Evolutionary conservation across 208 protist genomes (phyloP).

Genomic region (Leishmania amazonensis): DNA sequence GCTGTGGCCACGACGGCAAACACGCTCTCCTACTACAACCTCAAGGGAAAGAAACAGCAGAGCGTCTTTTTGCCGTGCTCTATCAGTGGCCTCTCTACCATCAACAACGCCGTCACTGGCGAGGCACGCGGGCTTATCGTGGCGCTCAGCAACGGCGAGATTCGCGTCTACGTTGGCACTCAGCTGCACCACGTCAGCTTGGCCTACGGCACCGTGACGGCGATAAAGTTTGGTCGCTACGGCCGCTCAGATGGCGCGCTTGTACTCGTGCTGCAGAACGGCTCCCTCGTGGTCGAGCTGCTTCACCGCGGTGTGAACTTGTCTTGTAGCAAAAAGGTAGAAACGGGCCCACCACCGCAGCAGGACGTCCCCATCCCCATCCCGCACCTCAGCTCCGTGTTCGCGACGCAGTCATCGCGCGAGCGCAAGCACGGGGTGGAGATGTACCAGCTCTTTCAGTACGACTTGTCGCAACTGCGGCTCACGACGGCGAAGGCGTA

Average conservation of each 20-base stretch:
- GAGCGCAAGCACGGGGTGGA: slow-evolving; percentile 84
- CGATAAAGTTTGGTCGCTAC: slow-evolving; percentile 92
- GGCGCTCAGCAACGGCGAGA: slow-evolving; percentile 87
- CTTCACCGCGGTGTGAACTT: slow-evolving; percentile 88
- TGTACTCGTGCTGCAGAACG: slow-evolving; percentile 85
- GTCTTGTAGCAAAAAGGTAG: slow-evolving; percentile 24
- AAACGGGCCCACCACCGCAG: slow-evolving; percentile 80
- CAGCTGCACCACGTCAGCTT: slow-evolving; percentile 81
- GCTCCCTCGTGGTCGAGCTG: slow-evolving; percentile 92
- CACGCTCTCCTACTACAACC: slow-evolving; percentile 90
- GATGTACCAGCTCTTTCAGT: slow-evolving; percentile 94
- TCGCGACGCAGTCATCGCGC: slow-evolving; percentile 92
- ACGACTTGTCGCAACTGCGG: slow-evolving; percentile 90
- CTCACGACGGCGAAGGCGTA: slow-evolving; percentile 90
- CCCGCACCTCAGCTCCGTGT: slow-evolving; percentile 93
- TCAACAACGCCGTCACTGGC: slow-evolving; percentile 60
- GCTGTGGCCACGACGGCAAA: slow-evolving; percentile 89
- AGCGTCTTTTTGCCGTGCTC: slow-evolving; percentile 72
- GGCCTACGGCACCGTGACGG: slow-evolving; percentile 75
- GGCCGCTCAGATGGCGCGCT: slow-evolving; percentile 92
- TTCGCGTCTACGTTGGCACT: slow-evolving; percentile 93
- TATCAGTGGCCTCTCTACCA: slow-evolving; percentile 71
- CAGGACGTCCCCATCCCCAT: slow-evolving; percentile 93
- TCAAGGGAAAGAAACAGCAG: slow-evolving; percentile 89
- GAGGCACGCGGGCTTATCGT: slow-evolving; percentile 84